These are phyloP conservation scores for Globisporangium orthogonon DNA, from an alignment of 352 stramenopile species.

Conservation along the genomic window DNA sequence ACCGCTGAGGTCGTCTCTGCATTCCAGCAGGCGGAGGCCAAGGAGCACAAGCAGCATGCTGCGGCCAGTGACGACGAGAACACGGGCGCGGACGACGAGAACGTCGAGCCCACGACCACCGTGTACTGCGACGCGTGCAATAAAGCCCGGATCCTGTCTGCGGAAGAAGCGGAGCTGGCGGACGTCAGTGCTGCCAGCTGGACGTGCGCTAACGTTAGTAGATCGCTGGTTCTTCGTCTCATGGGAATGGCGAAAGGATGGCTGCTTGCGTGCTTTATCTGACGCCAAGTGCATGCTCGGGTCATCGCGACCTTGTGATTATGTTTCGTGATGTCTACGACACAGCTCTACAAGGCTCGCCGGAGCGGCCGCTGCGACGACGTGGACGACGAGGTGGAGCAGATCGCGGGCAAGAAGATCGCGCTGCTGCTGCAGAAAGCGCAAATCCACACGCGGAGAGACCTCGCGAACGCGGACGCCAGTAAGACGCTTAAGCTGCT, in stretches of 20 bases:
- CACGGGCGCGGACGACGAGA: constrained; percentile 33
- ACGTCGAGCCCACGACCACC: constrained; percentile 55
- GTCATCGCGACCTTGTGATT: no score
- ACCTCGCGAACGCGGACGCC: constrained; percentile 48
- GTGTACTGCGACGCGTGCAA: constrained; percentile 79
- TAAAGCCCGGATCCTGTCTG: constrained; percentile 69
- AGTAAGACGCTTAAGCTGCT: constrained; percentile 22
- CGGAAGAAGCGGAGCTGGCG: constrained; percentile 28
- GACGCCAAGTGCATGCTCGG: no score
- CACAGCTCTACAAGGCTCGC: constrained; percentile 21
- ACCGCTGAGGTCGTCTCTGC: constrained; percentile 34
- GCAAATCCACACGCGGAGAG: constrained; percentile 38
- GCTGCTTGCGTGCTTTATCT: no score
- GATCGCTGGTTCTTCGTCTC: no score
- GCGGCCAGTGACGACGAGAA: constrained; percentile 13
- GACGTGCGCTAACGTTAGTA: constrained; percentile 41
- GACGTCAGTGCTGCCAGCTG: constrained; percentile 28
- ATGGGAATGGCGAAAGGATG: no score
- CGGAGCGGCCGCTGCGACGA: constrained; percentile 36
- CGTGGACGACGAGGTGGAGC: constrained; percentile 68
- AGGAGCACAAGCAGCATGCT: not conserved
- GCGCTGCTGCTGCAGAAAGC: constrained; percentile 36
- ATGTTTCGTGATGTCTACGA: not conserved
- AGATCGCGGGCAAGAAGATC: constrained; percentile 46
- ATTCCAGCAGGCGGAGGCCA: constrained; percentile 17